Conservation (phyloP, 2,329 filamentous ascomycete genomes). For the Aspergillus sp. region DNA sequence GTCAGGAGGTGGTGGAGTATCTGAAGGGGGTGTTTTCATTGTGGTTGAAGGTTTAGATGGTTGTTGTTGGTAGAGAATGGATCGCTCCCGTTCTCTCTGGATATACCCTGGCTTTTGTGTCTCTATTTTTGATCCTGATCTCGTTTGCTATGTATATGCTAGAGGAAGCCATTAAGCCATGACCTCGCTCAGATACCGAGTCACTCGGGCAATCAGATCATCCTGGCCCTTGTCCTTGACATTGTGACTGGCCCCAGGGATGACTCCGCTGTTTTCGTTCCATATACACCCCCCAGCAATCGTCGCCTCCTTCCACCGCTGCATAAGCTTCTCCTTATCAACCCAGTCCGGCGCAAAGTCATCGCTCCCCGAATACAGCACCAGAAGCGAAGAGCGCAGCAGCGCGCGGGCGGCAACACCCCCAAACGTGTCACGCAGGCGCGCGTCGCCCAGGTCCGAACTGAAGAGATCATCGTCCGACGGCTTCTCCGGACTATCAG, state of each 20-base stretch:
- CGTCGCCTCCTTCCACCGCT: conserved; percentile 34
- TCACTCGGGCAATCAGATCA: conserved; percentile 27
- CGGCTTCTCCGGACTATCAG: conserved; percentile 43
- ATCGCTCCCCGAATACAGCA: conserved; percentile 39
- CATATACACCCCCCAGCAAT: conserved; percentile 32
- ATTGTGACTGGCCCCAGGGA: conserved; percentile 42
- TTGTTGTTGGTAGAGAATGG: background rate
- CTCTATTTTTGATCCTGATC: conserved; percentile 5
- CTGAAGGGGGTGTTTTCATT: conserved; percentile 26
- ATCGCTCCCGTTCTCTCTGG: conserved; percentile 7
- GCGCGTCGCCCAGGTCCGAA: conserved; percentile 57
- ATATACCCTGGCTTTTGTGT: conserved; percentile 17
- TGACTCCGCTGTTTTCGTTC: conserved; percentile 42
- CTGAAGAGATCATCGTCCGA: conserved; percentile 84
- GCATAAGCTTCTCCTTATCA: conserved; percentile 36
- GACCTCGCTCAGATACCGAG: conserved; percentile 23
- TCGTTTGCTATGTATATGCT: conserved; percentile 3
- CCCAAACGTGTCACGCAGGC: conserved; percentile 57
- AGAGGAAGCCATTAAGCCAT: conserved; percentile 2
- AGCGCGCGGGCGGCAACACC: conserved; percentile 30
- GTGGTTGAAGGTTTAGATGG: conserved; percentile 62
- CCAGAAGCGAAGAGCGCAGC: conserved; percentile 31
- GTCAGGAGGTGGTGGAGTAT: too few species aligned
- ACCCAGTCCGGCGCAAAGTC: conserved; percentile 36
- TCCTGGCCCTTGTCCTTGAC: conserved; percentile 41